Percentiles rank a stretch among this genome's conserved stretches.
Conservation (phyloP, 768 basidiomycete species). For the Dentipellis fragilis region DNA sequence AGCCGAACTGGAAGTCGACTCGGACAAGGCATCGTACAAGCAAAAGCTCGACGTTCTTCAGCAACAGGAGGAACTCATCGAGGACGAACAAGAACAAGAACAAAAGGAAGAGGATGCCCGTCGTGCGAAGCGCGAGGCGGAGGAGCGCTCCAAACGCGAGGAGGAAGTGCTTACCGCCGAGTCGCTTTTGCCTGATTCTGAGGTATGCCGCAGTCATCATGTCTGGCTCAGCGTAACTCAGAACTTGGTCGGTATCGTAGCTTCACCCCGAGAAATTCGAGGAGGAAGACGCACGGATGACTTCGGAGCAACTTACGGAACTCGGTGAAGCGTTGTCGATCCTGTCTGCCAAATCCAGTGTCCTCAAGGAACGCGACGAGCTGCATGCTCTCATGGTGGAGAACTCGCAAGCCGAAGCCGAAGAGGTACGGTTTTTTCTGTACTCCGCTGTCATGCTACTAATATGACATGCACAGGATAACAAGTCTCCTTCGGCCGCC, state of each 20-base stretch:
- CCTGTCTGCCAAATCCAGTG: conserved; percentile 87
- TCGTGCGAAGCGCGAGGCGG: conserved; percentile 71
- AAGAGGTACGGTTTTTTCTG: conserved; percentile 45
- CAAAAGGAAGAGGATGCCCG: conserved; percentile 91
- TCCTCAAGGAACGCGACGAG: conserved; percentile 93
- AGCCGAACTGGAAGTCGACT: conserved; percentile 93
- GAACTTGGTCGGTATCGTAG: conserved; percentile 23
- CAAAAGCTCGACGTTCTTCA: conserved; percentile 97
- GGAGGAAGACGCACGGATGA: conserved; percentile 84
- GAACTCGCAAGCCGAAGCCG: conserved; percentile 81
- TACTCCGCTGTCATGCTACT: not conserved
- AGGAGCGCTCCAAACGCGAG: conserved; percentile 44
- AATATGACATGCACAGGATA: conserved; percentile 33
- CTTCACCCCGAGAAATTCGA: conserved; percentile 45
- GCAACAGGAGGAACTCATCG: conserved; percentile 98
- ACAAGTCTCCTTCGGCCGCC: conserved; percentile 59
- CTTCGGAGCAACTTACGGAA: conserved; percentile 90
- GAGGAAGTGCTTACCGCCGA: conserved; percentile 71
- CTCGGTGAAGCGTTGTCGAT: conserved; percentile 85
- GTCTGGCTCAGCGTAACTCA: not conserved
- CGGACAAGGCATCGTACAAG: conserved; percentile 90
- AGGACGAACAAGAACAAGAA: conserved; percentile 98
- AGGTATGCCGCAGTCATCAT: conserved; percentile 36
- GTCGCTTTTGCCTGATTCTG: conserved; percentile 79
- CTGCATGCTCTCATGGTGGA: conserved; percentile 88